Evolutionary conservation across 208 protist species (phyloP).

Genomic region (Trypanosoma cruzi): DNA sequence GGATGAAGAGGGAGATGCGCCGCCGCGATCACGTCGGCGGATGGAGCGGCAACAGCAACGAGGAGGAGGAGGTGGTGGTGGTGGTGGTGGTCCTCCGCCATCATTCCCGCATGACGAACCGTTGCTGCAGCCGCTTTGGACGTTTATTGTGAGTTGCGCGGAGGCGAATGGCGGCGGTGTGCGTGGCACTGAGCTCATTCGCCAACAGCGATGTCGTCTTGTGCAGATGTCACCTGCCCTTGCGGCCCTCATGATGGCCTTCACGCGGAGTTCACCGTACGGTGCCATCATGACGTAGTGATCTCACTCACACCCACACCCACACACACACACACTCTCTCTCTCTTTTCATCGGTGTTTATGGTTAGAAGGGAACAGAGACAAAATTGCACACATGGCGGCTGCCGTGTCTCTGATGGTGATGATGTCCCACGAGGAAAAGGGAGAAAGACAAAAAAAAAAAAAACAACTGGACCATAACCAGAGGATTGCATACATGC

Average conservation of each 20-base stretch:
- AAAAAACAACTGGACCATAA: too few species aligned
- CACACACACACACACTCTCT: too few species aligned
- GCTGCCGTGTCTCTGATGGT: too few species aligned
- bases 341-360: too few species aligned
- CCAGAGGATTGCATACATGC: not conserved
- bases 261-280: slow-evolving; percentile 41
- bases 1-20: not conserved
- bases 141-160: slow-evolving; percentile 62
- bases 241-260: slow-evolving; percentile 52
- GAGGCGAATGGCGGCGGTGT: slow-evolving; percentile 34
- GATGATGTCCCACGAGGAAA: too few species aligned
- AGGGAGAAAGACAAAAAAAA: too few species aligned
- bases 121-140: slow-evolving; percentile 63
- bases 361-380: too few species aligned
- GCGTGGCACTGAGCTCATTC: slow-evolving; percentile 39
- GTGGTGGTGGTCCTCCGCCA: not conserved
- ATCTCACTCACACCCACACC: too few species aligned
- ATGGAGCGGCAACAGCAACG: not conserved
- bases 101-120: slow-evolving; percentile 50
- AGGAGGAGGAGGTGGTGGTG: not conserved
- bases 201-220: slow-evolving; percentile 43
- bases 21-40: slow-evolving; percentile 9
- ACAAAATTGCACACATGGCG: too few species aligned
- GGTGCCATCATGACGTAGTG: slow-evolving; percentile 55
- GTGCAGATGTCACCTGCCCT: slow-evolving; percentile 52